Base-by-base conservation (phyloP, 2,329 filamentous ascomycete genomes). In the Epichloe sibirici region DNA sequence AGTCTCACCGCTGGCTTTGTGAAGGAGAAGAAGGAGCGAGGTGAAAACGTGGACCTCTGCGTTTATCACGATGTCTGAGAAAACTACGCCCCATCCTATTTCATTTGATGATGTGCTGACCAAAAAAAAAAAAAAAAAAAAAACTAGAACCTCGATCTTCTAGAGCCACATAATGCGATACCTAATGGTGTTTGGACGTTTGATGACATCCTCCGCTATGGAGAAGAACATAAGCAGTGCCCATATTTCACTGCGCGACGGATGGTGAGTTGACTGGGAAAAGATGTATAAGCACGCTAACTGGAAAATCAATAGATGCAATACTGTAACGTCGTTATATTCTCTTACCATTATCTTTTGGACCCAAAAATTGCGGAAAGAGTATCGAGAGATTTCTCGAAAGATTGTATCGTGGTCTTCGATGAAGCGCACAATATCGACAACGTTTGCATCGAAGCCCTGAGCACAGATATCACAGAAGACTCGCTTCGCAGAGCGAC, bases 401-500 rank as follows among this genome's bases (percentile, higher is more conserved):
- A 96, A 61, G 94, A 98, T 67, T 96, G 90, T 66, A 98, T 98
- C 50, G 88, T 98, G 21, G 93, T 98, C 3, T 98, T 98, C 58
- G 93, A 98, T 63, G 93, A 98, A 69, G 93, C 93, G 13, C 93
- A 98, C 72, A 98, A 98, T 64, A 98, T 98, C 61, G 93, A 98
- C 76, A 98, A 98, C 65, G 93, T 98, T 54, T 98, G 94, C 66
- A 98, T 98, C 59, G 93, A 98, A 65, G 91, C 93, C 2, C 73
- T 97, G 12, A 98, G 93, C 64, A 97, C 95, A 43, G 93, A 98
- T 62, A 81, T 98, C 53, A 97, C 91, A 0, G 90, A 98, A 65
- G 93, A 97, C 60, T 96, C 91, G 0, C 69, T 98, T 51, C 82
- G 90, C 23, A 95, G 89, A 70, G 93, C 93, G 21, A 90, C 90